Evolutionary conservation across 1,139 yeast species (phyloP), one percentile per base, ranked within the genome.

Genomic region (Suhomyces chickasaworum): DNA sequence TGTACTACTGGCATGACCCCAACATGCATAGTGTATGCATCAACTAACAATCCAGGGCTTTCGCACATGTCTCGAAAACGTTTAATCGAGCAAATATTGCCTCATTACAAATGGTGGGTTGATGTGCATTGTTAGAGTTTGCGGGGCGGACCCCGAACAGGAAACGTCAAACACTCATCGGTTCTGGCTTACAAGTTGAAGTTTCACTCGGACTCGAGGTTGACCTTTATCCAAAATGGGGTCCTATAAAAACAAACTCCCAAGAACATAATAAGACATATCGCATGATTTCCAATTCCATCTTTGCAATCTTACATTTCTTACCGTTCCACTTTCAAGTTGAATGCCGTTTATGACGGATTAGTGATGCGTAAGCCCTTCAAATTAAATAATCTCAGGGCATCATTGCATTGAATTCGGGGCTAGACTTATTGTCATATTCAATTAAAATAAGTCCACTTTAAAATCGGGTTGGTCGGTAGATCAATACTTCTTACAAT

Each of bases 381-480:
- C 32, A 29, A 13, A 9, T 7, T 29, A 5, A 6, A 3, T 5
- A 13, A 16, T 33, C 16, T 18, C 37, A 35, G 37, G 37, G 39
- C 39, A 10, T 9, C 39, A n/a, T 37, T 37, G 34, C 41, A 4
- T 8, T 21, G 30, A 29, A 25, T 13, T 13, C 21, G 27, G 40
- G 34, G 41, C 33, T 37, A 37, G 34, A 37, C 41, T 30, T 18
- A n/a, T 37, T 37, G 18, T 27, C 35, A 34, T n/a, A 12, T 17
- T 38, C 16, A 30, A 22, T 2, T 29, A 29, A 38, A 38, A 38
- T 38, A 25, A 30, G 35, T 38, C 41, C 41, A 38, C 41, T 38
- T 29, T 38, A 29, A 13, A 38, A 38, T 25, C 41, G 41, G 41
- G 10, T 39, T 30, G 21, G 21, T 30, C 41, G 41, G 41, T 39